Conservation (phyloP, 805 yeast genomes). For the Zygotorulaspora florentina region DNA sequence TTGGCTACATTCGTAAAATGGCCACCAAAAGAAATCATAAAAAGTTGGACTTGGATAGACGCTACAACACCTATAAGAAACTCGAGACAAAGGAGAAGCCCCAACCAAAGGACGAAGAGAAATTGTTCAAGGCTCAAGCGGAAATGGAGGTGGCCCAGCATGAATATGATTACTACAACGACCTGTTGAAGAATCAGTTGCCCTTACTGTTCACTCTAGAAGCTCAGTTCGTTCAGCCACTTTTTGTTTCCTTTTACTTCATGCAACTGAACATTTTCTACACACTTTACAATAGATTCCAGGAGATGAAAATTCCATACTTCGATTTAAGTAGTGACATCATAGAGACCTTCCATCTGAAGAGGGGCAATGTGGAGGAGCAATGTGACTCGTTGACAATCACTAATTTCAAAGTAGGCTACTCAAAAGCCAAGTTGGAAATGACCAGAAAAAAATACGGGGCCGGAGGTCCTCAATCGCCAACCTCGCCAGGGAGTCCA, state of each 20-base stretch:
- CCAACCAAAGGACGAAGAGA: constrained; percentile 87
- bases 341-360: constrained; percentile 67
- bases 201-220: constrained; percentile 86
- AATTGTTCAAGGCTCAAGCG: constrained; percentile 81
- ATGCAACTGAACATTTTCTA: constrained; percentile 98
- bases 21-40: constrained; percentile 93
- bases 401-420: constrained; percentile 85
- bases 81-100: constrained; percentile 78
- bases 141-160: constrained; percentile 88
- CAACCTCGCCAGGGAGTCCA: constrained; percentile 16
- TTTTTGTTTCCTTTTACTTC: constrained; percentile 90
- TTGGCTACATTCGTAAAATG: constrained; percentile 84
- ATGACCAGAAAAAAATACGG: constrained; percentile 75
- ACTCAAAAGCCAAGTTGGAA: constrained; percentile 79
- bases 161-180: constrained; percentile 93
- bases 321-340: constrained; percentile 84
- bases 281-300: constrained; percentile 85
- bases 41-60: constrained; percentile 90
- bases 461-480: constrained; percentile 24
- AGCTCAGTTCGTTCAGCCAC: constrained; percentile 86
- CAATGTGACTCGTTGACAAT: constrained; percentile 84
- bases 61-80: constrained; percentile 62
- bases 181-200: constrained; percentile 84
- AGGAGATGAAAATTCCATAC: constrained; percentile 94
- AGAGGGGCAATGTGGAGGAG: constrained; percentile 90